Base-by-base conservation (phyloP, 2,329 filamentous ascomycete species). In the Colletotrichum orbiculare region DNA sequence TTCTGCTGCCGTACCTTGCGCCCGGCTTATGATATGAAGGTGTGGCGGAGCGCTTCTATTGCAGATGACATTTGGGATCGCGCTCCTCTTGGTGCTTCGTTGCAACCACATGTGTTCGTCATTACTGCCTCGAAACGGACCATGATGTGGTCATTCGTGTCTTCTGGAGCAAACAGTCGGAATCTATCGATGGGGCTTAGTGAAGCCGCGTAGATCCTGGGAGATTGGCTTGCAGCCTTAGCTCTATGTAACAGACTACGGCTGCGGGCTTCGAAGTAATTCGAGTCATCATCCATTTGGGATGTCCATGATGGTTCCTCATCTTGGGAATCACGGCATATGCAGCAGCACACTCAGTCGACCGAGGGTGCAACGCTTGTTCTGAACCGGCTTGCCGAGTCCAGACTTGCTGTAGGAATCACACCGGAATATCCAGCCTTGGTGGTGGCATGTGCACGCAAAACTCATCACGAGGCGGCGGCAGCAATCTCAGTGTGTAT, bases 41-140 rank as follows among this genome's bases (percentile, higher is more conserved):
- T 39, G 63, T 66, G 63, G 63, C 63, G 63, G 63, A 66, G 63
- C 46, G 38, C 11, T 8, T 57, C 25, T 48, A 53, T 57, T 63
- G 59, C 63, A 63, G 53, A 63, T 42, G 42, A 15, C 41, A 43
- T 38, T 41, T 49, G 52, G 41, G 10, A 25, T 55, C 25, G 34
- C 50, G 43, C 25, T 34, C 55, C 17, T 37, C 33, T 12, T 13
- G 42, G 38, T 35, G 35, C 37, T 43, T 49, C 15, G 12, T 46
- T 53, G 47, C 48, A 63, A 66, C 63, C 48, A 53, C 47, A 25
- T 56, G 37, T 13, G 12, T 43, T 58, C 37, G 55, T 58, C 38
- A 50, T 37, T 50, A n/a, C 8, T 37, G 6, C 13, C 55, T 50
- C n/a, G 33, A 50, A 50, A n/a, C 46, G 33, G 38, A 58, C 33